Evolutionary conservation across 192 early-diverging fungal species (phyloP).

Genomic region (Phycomyces blakesleeanus): DNA sequence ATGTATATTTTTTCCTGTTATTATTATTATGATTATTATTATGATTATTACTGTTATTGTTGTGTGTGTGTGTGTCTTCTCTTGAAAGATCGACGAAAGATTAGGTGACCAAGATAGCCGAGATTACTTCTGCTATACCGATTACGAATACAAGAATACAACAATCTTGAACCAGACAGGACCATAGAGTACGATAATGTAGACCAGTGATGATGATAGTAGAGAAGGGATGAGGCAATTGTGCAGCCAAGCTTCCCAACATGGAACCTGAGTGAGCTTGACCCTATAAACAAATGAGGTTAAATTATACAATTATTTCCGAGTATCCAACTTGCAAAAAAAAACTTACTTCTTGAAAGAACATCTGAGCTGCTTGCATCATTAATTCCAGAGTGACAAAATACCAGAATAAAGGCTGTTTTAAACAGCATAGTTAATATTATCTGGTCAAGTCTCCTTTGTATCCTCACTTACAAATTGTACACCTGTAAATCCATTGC

Average conservation of each 20-base stretch:
- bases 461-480: slow-evolving; percentile 13
- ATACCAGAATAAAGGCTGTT: slow-evolving; percentile 55
- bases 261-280: slow-evolving; percentile 32
- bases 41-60: too few relatives aligned
- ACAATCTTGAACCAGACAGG: slow-evolving; percentile 49
- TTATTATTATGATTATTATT: too few relatives aligned
- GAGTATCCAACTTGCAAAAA: neutral
- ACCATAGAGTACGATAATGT: slow-evolving; percentile 54
- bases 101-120: slow-evolving; percentile 8
- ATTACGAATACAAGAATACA: slow-evolving; percentile 47
- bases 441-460: neutral
- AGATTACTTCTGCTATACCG: slow-evolving; percentile 32
- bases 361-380: slow-evolving; percentile 44
- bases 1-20: too few relatives aligned
- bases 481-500: neutral
- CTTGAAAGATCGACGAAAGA: too few relatives aligned
- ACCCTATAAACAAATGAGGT: slow-evolving; percentile 16
- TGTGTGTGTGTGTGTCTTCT: too few relatives aligned
- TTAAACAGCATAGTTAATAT: neutral
- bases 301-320: neutral
- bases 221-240: slow-evolving; percentile 46
- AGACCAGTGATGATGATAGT: slow-evolving; percentile 42
- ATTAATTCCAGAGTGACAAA: slow-evolving; percentile 49
- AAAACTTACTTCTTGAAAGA: slow-evolving; percentile 39
- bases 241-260: slow-evolving; percentile 38